Conservation (phyloP, 1,284 basidiomycete genomes). For the Wallemia ichthyophaga region DNA sequence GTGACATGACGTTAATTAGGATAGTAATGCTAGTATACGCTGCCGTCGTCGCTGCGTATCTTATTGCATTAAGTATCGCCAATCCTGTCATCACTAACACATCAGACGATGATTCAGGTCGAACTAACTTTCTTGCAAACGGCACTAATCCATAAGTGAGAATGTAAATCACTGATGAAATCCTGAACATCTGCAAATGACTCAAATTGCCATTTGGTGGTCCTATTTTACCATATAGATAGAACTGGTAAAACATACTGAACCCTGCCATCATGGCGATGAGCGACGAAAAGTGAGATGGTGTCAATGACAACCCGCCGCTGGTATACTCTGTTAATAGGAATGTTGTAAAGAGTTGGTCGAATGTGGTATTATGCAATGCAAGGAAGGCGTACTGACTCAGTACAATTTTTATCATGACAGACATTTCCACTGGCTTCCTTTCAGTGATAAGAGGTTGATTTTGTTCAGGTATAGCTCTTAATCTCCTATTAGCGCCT, state of each 20-base stretch:
- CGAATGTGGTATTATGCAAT: slow-evolving; percentile 1
- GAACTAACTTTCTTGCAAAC: neutral
- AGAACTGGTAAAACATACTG: neutral
- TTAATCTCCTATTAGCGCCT: neutral
- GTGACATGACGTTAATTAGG: neutral
- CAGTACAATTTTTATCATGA: neutral
- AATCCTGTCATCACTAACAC: neutral
- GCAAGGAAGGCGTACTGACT: neutral
- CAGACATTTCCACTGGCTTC: neutral
- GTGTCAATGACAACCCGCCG: neutral
- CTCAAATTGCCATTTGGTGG: neutral
- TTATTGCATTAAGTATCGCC: neutral
- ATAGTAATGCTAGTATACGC: neutral
- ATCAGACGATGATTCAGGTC: neutral
- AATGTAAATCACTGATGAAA: neutral
- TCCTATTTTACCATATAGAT: neutral
- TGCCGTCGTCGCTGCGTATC: neutral
- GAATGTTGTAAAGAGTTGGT: neutral
- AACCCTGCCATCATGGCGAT: neutral
- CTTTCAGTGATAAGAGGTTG: neutral
- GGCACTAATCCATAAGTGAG: neutral
- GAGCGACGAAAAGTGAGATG: neutral
- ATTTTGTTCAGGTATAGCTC: neutral
- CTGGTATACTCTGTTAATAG: neutral
- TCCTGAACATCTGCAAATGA: neutral